Evolutionary conservation across 495 filamentous ascomycete genomes (phyloP).

Genomic region (Hypoxylon intermedium): DNA sequence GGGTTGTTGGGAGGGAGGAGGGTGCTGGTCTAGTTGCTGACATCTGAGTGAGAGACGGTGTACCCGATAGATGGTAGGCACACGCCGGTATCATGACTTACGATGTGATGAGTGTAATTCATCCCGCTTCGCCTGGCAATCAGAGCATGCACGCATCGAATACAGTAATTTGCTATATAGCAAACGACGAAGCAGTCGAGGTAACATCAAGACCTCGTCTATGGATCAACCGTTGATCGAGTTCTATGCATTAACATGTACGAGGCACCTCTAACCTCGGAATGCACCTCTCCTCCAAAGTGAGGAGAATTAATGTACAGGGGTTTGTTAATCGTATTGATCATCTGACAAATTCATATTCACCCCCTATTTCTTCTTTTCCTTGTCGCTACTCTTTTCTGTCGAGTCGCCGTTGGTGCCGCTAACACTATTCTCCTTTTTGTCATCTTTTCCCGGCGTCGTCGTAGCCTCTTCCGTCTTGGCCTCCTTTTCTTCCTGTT

Average conservation of each 20-base stretch:
- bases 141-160: neutral
- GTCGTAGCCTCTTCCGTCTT: constrained; percentile 72
- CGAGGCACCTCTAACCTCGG: constrained; percentile 15
- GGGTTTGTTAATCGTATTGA: no score
- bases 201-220: constrained; percentile 12
- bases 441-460: constrained; percentile 54
- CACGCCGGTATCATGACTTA: no score
- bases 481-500: constrained; percentile 91
- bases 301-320: constrained; percentile 36
- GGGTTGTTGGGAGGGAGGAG: constrained; percentile 65
- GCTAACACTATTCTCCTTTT: constrained; percentile 66
- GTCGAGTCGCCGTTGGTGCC: constrained; percentile 69
- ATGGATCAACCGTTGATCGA: constrained; percentile 3
- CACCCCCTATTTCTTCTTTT: constrained; percentile 63
- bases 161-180: neutral
- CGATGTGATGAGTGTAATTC: neutral
- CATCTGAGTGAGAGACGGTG: no score
- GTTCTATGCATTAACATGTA: constrained; percentile 28
- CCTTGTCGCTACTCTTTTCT: constrained; percentile 69
- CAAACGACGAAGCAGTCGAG: neutral
- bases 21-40: constrained; percentile 80
- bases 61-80: neutral
- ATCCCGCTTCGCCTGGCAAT: no score
- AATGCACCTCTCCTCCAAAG: constrained; percentile 7
- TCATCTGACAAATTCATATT: no score